Conservation (phyloP, 2,329 filamentous ascomycete species). For the Botrytis fragariae region DNA sequence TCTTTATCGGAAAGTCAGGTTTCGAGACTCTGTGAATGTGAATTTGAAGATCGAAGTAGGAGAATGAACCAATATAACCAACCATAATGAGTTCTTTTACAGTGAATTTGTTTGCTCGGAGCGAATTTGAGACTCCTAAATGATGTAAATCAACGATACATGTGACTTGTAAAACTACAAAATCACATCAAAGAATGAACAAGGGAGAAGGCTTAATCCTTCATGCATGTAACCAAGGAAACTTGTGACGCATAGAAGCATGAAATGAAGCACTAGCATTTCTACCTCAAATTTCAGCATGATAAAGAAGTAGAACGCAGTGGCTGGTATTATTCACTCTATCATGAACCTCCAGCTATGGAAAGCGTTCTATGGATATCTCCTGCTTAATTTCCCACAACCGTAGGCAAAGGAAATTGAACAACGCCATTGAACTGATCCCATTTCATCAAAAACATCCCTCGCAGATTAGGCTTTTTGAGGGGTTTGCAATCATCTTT, state of each 20-base stretch:
- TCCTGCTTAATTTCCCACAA: neutral
- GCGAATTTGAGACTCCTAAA: neutral
- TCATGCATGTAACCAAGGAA: neutral
- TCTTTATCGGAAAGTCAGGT: neutral
- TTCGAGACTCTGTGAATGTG: neutral
- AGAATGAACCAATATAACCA: neutral
- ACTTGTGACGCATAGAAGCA: neutral
- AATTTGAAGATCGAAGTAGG: neutral
- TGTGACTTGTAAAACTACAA: neutral
- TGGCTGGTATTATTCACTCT: neutral
- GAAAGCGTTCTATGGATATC: neutral
- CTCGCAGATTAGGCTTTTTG: neutral
- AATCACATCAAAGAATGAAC: neutral
- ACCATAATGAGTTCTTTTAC: neutral
- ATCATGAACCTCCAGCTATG: neutral
- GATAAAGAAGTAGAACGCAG: neutral
- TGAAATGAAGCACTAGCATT: neutral
- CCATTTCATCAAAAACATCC: neutral
- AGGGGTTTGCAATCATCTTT: neutral
- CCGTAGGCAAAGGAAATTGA: neutral
- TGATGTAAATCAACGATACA: neutral
- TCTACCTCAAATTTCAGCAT: neutral
- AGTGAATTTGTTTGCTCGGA: neutral
- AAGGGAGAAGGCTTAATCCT: neutral
- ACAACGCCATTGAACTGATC: neutral